Base-by-base conservation (phyloP, 106 monocot genomes). In the Phalaenopsis equestris region DNA sequence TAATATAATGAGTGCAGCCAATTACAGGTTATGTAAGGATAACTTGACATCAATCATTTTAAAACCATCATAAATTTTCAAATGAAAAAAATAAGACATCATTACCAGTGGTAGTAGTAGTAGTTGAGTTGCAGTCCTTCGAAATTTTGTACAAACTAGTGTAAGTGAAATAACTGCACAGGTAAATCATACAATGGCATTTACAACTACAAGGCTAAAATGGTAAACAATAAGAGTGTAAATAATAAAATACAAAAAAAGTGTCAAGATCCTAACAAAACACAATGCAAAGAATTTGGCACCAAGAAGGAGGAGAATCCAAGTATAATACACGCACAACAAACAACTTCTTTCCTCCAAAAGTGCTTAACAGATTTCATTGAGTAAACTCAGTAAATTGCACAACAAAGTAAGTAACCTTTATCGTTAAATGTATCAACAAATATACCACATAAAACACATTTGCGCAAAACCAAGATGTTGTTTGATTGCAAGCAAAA, bases 121-220 rank as follows among this genome's bases (percentile, higher is more conserved):
- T 8, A 77, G 67, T 75, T 75, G 68, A 76, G 45, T 84, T 79
- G 72, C 76, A 85, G 75, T 55, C 81, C 55, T 79, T 88, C 2
- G 82, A 86, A 77, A 94, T 84, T 86, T 94, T 91, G 57, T 83
- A 84, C 77, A 94, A 78, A 79, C 89, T 91, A 75, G 82, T 90
- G 75, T 88, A 94, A 42, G 94, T 94, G 80, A 94, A 94, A 84
- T 87, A 94, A 75, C 94, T 94, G 84, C 81, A 86, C 45, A 23
- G 41, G 55, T 46, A 80, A 77, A 57, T 8, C 56, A 47, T 42
- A 43, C 14, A 74, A 42, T 74, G 74, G 37, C 36, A 74, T 43
- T 74, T 19, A 74, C 74, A 74, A 70, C 14, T 70, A 70, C 70
- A 70, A 70, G 39, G 23, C 38, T 39, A 70, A 39, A 70, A 39